Base-by-base conservation (phyloP, 1,139 yeast species). In the Yamadazyma atlantica region DNA sequence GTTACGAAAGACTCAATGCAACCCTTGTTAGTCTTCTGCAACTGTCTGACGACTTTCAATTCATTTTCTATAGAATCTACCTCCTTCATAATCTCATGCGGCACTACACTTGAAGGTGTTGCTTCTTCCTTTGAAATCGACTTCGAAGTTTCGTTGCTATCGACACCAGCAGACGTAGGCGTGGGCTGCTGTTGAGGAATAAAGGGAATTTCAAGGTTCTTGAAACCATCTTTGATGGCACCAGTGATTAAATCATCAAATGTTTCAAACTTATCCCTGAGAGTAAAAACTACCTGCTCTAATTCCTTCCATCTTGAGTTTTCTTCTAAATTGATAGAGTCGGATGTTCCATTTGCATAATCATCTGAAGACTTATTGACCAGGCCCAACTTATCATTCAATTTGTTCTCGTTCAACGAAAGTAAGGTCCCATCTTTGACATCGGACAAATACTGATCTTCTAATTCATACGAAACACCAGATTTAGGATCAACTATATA, bases 391-490 rank as follows among this genome's bases (percentile, higher is more conserved):
- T 33, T 33, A 5, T 34, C 31, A n/a, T 38, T 29, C 61, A 64
- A 28, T 66, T 33, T 29, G 11, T 14, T 18, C 26, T 70, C 77
- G 38, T 76, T 73, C 33, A 86, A 62, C 2, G 80, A 73, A 12
- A 89, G 60, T 5, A 87, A 60, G 3, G 80, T 69, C 0, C 92
- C 92, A 4, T 70, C 69, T 35, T 61, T 58, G 1, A 92, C 71
- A 32, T 85, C 92, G 10, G 38, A 15, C 18, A 88, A 57, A 24
- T 73, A 61, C 24, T 68, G 70, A 36, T 89, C 94, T 45, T 90
- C 97, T 17, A 92, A 64, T 57, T 90, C 97, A 53, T 87, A 90
- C 1, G 83, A 70, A 1, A 88, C 72, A 0, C 77, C 77, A 19
- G 75, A 68, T 2, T 62, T 58, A 0, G 78, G 74, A 45, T 87